Evolutionary conservation across 2,329 filamentous ascomycete genomes (phyloP), one percentile per base, ranked within the genome.

Genomic region (Neofusicoccum kwambonambiense): DNA sequence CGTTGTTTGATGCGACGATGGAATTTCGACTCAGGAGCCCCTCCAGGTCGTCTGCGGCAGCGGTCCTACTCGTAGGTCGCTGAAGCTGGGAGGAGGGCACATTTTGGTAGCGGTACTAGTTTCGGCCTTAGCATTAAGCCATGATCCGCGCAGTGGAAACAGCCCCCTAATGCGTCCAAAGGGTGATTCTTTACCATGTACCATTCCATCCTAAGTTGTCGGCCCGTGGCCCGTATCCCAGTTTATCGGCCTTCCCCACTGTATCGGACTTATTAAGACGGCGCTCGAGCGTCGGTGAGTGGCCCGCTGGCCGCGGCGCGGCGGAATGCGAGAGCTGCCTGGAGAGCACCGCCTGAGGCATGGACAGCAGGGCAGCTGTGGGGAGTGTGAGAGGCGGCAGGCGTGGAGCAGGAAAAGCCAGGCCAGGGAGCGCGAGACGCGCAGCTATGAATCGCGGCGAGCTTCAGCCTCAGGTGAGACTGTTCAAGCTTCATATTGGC

Each of bases 101-200:
- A 65, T 65, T 65, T 45, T 58, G 54, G 63, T 65, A 65, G 63
- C 63, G 63, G 56, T 65, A 65, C 63, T 65, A 65, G 42, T 51
- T 34, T 58, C 62, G 62, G 62, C 34, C 62, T 64, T 64, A 64
- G 62, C 62, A 64, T 56, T 35, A 64, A 64, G 50, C 51, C 51
- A 52, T 49, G 52, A 64, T 58, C 44, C 52, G 39, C 51, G 51
- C 22, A 47, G 49, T 52, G 62, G 37, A 58, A 57, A 54, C 42
- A 35, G 52, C 51, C 62, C 62, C 62, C 62, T 64, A 52, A 64
- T 50, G 61, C n/a, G 50, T 44, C 42, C 41, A 47, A 56, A 56
- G 35, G 60, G 45, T 44, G 61, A 64, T 34, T 57, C 63, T 61
- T 65, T 65, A 65, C 63, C 63, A 65, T 61, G 56, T 60, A 65